Conservation (phyloP, 257 asterid genomes). For the Nicotiana tomentosiformis region DNA sequence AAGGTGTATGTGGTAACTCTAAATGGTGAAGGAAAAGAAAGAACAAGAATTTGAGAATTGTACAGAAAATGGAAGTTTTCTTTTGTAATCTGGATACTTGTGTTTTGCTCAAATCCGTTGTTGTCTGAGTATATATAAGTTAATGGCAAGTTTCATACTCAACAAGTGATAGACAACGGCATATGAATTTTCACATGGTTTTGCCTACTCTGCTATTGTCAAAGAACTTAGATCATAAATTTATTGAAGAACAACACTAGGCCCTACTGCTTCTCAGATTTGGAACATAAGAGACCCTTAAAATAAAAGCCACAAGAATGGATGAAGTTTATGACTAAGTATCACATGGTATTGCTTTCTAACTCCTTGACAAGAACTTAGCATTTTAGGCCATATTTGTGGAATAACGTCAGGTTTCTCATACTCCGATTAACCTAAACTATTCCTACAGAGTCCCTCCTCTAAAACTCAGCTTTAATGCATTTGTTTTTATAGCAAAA, state of each 20-base stretch:
- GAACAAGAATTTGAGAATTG: not conserved
- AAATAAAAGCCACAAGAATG: not conserved
- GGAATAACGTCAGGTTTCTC: no score
- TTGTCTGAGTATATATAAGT: not conserved
- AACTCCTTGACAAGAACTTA: no score
- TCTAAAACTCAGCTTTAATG: no score
- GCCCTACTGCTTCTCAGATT: not conserved
- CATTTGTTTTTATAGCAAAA: no score
- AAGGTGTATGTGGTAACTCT: not conserved
- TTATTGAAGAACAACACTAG: not conserved
- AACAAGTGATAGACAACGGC: not conserved
- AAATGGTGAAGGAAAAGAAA: not conserved
- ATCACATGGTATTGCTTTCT: no score
- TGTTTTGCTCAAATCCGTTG: not conserved
- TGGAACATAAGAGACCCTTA: not conserved
- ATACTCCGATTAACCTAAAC: no score
- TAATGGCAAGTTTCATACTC: not conserved
- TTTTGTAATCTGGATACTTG: not conserved
- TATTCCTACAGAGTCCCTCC: no score
- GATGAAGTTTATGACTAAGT: not conserved
- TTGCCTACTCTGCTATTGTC: not conserved
- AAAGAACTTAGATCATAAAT: not conserved
- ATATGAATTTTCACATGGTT: not conserved
- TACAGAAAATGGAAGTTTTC: not conserved
- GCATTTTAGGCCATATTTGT: no score